Evolutionary conservation across 1,284 basidiomycete species (phyloP).

Genomic region (Cerioporus squamosus): DNA sequence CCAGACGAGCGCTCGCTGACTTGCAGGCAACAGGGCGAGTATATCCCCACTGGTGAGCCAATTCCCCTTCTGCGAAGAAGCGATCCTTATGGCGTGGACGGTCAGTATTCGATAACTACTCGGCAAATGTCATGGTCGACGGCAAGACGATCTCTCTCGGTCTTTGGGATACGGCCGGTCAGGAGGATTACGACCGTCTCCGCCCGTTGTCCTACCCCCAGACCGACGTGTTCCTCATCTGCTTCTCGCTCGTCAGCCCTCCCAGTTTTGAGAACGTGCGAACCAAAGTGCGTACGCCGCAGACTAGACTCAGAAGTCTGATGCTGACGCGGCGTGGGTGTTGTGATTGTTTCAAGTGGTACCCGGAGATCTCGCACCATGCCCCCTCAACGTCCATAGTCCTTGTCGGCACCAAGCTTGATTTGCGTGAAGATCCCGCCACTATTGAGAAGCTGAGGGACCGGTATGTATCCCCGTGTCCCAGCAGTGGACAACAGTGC

Average conservation of each 20-base stretch:
- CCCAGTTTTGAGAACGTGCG: constrained; percentile 98
- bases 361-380: constrained; percentile 96
- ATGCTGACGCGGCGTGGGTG: constrained; percentile 12
- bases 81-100: constrained; percentile 5
- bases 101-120: constrained; percentile 93
- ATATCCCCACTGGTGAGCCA: constrained; percentile 88
- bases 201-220: constrained; percentile 98
- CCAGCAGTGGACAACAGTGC: background rate
- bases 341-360: constrained; percentile 69
- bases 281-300: constrained; percentile 75
- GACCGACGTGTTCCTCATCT: constrained; percentile 99
- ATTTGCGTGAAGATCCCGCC: constrained; percentile 92
- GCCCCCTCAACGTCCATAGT: constrained; percentile 95
- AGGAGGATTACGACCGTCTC: constrained; percentile 98
- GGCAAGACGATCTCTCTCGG: constrained; percentile 98
- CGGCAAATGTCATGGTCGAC: constrained; percentile 97
- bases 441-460: constrained; percentile 94
- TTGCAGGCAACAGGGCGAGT: constrained; percentile 75
- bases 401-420: constrained; percentile 97
- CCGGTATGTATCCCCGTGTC: constrained; percentile 53
- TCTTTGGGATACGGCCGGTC: constrained; percentile 99
- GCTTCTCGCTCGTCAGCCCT: constrained; percentile 97
- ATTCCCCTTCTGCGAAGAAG: background rate
- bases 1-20: constrained; percentile 25
- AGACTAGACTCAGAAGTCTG: constrained; percentile 5